Evolutionary conservation across 768 basidiomycete genomes (phyloP).

Genomic region (Mycena rebaudengoi): DNA sequence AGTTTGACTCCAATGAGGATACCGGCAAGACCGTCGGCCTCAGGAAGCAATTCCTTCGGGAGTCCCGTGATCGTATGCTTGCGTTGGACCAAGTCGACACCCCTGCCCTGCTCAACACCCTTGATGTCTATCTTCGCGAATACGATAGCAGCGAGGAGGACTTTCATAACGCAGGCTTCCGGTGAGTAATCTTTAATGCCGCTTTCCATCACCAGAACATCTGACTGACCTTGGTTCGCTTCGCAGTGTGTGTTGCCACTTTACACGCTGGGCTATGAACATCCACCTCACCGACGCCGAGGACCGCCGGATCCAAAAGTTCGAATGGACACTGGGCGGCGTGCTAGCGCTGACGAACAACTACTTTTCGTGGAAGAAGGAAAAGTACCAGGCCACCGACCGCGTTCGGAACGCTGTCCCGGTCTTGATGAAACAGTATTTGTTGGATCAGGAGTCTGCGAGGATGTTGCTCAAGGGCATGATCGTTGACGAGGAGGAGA

Average conservation of each 20-base stretch:
- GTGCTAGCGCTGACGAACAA: constrained; percentile 33
- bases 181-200: constrained; percentile 10
- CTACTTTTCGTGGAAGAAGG: constrained; percentile 38
- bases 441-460: constrained; percentile 20
- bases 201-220: not conserved
- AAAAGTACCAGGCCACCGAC: constrained; percentile 30
- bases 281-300: constrained; percentile 24
- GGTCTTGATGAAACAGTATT: constrained; percentile 32
- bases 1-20: not conserved
- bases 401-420: constrained; percentile 31
- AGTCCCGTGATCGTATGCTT: too few relatives aligned
- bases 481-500: constrained; percentile 31
- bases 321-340: constrained; percentile 27
- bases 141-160: constrained; percentile 21
- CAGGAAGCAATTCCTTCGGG: too few relatives aligned
- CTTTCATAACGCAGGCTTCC: constrained; percentile 31
- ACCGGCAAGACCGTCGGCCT: not conserved
- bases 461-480: constrained; percentile 28
- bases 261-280: constrained; percentile 28
- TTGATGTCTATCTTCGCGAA: not conserved
- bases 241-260: too few relatives aligned
- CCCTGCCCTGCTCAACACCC: not conserved
- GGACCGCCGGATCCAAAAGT: constrained; percentile 15
- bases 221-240: too few relatives aligned
- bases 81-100: not conserved